A percentile compares a stretch with the other conserved stretches of the same genome.
These are phyloP conservation scores for Magnusiomyces magnusii DNA, from an alignment of 1,139 yeast species.

Conservation along the genomic window DNA sequence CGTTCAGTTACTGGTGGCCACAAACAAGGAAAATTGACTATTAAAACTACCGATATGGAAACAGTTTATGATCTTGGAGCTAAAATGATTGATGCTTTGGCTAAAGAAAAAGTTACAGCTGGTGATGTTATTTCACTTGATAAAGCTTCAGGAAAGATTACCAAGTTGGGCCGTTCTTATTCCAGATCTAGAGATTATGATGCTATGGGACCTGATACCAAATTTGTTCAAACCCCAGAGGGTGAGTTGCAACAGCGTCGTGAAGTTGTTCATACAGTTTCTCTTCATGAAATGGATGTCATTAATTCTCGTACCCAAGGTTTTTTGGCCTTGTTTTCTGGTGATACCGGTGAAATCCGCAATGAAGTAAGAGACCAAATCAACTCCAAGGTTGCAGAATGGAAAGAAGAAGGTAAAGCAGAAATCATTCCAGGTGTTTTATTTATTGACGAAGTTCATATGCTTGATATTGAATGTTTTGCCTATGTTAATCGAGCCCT, in stretches of 20 bases:
- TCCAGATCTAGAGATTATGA: constrained; percentile 97
- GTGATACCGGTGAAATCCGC: constrained; percentile 96
- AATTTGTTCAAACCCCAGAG: constrained; percentile 97
- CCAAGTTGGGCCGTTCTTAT: constrained; percentile 91
- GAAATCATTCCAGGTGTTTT: constrained; percentile 98
- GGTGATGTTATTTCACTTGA: constrained; percentile 97
- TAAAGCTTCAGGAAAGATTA: constrained; percentile 89
- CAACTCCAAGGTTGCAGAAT: constrained; percentile 93
- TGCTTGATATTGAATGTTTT: constrained; percentile 96
- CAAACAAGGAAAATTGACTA: constrained; percentile 95
- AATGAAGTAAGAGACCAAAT: constrained; percentile 96
- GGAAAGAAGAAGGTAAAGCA: constrained; percentile 99
- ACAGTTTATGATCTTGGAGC: constrained; percentile 95
- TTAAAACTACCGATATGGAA: constrained; percentile 98
- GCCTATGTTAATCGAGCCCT: constrained; percentile 93
- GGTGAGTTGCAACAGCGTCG: constrained; percentile 96
- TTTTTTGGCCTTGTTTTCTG: constrained; percentile 88
- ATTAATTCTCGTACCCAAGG: constrained; percentile 98
- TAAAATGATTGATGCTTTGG: constrained; percentile 94
- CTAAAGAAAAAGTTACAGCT: constrained; percentile 92
- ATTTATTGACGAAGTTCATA: constrained; percentile 97
- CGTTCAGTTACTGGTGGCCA: constrained; percentile 96
- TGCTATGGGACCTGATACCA: constrained; percentile 99
- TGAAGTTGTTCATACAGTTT: constrained; percentile 93
- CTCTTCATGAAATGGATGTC: constrained; percentile 95